A percentile compares a stretch with the other conserved stretches of the same genome.
Conservation (phyloP, 192 early-diverging fungal genomes). For the Coemansia sp. region DNA sequence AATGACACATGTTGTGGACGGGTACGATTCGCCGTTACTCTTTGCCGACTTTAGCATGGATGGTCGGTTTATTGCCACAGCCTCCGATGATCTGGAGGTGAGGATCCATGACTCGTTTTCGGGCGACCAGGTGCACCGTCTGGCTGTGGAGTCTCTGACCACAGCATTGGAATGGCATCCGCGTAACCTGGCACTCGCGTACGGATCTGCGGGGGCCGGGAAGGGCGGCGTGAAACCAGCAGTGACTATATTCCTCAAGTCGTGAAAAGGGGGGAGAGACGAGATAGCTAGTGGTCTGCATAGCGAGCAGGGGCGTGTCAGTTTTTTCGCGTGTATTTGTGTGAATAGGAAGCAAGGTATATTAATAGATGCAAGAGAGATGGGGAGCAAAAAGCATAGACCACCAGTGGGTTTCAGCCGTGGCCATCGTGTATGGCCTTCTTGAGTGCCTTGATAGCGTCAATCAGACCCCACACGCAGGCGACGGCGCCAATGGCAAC, state of each 20-base stretch:
- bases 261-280: background rate
- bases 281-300: no score
- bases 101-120: conserved; percentile 32
- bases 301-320: no score
- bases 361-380: no score
- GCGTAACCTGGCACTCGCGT: conserved; percentile 42
- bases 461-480: conserved; percentile 50
- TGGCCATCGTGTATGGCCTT: conserved; percentile 29
- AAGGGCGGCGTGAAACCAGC: conserved; percentile 17
- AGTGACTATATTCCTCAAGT: conserved; percentile 26
- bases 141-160: conserved; percentile 23
- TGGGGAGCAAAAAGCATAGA: background rate
- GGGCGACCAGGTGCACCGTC: conserved; percentile 23
- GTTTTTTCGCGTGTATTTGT: no score
- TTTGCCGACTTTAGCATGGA: conserved; percentile 39
- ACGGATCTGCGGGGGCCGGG: conserved; percentile 21
- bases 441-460: conserved; percentile 39
- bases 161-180: conserved; percentile 49
- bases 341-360: no score
- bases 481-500: conserved; percentile 37
- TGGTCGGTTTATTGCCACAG: conserved; percentile 41
- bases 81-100: conserved; percentile 38
- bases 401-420: background rate
- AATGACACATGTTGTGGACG: conserved; percentile 11
- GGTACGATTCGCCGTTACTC: conserved; percentile 39